Base-by-base conservation (phyloP, 148 eudicot species). In the Chenopodium formosanum region DNA sequence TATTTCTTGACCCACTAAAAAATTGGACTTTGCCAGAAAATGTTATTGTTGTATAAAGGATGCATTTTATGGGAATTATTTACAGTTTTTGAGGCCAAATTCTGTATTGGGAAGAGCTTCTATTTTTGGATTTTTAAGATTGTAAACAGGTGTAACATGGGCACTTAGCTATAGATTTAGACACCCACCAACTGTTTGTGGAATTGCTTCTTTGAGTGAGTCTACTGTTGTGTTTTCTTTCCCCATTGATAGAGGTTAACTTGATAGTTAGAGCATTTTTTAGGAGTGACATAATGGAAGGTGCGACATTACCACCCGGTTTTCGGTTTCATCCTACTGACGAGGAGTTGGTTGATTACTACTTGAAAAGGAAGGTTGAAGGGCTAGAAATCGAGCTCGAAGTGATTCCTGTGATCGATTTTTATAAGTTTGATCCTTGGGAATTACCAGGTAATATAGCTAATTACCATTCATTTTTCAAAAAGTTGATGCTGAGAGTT, bases 241-340 rank as follows among this genome's bases (percentile, higher is more conserved):
- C 62, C 29, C 23, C 34, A 7, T 70, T 75, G 48, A 4, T 83
- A 76, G 81, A 20, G 70, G 23, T 56, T 48, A 67, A 81, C 79
- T 53, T 70, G 72, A 32, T 77, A 76, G 74, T 70, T 70, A 67
- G 74, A 77, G 69, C n/a, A 0, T 40, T 50, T 47, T 47, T 25
- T 29, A 73, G 31, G 73, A 80, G 74, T 83, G 46, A 65, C 76
- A 88, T 46, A 70, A 93, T 91, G 92, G 91, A 79, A 65, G 86
- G 90, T 76, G 85, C 88, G 63, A 79, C 92, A 76, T 86, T 93
- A 89, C 97, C 97, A 79, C 97, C 97, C 22, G 97, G 97, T 56
- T 93, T 93, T 78, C 91, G 97, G 31, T 93, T 93, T 85, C 97
- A 91, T 76, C 97, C 97, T 2, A 93, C 97, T 17, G 97, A 93